These are phyloP conservation scores for Aspergillus japonicus DNA, from an alignment of 2,329 filamentous ascomycete species.

Conservation along the genomic window DNA sequence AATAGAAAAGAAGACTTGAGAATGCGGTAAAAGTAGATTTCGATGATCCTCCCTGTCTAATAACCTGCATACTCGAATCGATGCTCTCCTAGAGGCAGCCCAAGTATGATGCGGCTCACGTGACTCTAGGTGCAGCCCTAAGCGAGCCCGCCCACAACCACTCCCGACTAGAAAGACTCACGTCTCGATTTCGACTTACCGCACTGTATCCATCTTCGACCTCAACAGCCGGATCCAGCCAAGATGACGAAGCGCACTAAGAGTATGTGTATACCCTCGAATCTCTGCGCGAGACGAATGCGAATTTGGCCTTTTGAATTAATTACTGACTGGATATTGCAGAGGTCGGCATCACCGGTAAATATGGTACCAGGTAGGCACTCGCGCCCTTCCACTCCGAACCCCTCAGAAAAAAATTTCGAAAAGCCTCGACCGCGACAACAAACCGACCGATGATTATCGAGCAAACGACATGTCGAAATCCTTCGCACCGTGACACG, in stretches of 20 bases:
- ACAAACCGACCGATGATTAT: constrained; percentile 12
- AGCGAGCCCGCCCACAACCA: constrained; percentile 42
- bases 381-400: constrained; percentile 25
- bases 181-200: constrained; percentile 33
- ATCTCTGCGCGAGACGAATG: background rate
- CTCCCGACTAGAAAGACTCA: constrained; percentile 33
- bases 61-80: too few relatives aligned
- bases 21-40: too few relatives aligned
- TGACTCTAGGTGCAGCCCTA: constrained; percentile 38
- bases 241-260: constrained; percentile 95
- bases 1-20: background rate
- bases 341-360: constrained; percentile 97
- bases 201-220: constrained; percentile 39
- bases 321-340: constrained; percentile 30
- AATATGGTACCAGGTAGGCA: constrained; percentile 93
- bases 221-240: constrained; percentile 45
- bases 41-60: too few relatives aligned
- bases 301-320: background rate
- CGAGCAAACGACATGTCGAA: constrained; percentile 20
- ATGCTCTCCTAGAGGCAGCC: background rate
- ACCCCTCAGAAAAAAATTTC: constrained; percentile 14
- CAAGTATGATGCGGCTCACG: constrained; percentile 19
- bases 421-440: constrained; percentile 13
- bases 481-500: constrained; percentile 8
- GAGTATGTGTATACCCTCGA: constrained; percentile 50